Conservation (phyloP, 2,329 filamentous ascomycete species). For the Colletotrichum tropicicola region DNA sequence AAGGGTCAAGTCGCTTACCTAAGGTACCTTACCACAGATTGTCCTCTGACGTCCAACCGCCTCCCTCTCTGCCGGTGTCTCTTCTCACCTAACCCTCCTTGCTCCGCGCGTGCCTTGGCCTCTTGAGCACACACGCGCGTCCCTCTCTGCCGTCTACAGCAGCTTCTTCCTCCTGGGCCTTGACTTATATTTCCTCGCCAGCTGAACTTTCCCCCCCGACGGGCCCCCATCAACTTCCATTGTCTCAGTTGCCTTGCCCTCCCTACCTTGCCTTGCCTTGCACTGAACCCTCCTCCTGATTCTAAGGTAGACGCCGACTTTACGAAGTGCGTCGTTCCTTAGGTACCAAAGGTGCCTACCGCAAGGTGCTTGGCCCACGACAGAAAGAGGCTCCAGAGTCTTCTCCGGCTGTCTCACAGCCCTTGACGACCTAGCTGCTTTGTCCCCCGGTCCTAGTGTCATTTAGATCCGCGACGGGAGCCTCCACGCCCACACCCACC, state of each 20-base stretch:
- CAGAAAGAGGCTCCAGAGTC: neutral
- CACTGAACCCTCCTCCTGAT: too few relatives aligned
- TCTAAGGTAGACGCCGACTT: too few relatives aligned
- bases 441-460: slow-evolving; percentile 22
- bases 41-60: too few relatives aligned
- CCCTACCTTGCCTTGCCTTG: neutral
- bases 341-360: too few relatives aligned
- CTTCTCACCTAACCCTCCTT: neutral
- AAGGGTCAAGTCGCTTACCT: too few relatives aligned
- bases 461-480: slow-evolving; percentile 30
- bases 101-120: too few relatives aligned
- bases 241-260: neutral
- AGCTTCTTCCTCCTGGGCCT: neutral
- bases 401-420: slow-evolving; percentile 7
- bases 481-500: slow-evolving; percentile 16
- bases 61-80: too few relatives aligned
- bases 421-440: slow-evolving; percentile 21
- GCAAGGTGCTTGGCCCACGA: neutral
- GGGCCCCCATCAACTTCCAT: too few relatives aligned
- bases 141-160: neutral
- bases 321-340: neutral
- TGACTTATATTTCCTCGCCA: neutral
- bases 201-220: too few relatives aligned
- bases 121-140: neutral
- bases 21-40: too few relatives aligned